These are phyloP conservation scores for Phytophthora crassamura DNA, from an alignment of 352 stramenopile species.

Conservation along the genomic window DNA sequence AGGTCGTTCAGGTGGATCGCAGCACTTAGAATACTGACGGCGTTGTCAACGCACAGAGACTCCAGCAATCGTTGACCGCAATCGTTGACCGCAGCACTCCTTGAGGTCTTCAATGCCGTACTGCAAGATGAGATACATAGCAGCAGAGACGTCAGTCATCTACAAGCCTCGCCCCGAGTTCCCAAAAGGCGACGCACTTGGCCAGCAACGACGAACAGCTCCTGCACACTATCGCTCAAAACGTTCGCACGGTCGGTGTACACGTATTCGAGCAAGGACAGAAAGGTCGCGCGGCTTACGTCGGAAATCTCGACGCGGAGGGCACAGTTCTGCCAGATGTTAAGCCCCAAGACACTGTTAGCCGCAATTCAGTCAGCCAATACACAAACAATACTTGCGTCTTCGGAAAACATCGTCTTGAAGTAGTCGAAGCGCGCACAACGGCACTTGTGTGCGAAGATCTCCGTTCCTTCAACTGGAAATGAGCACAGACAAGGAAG, in stretches of 20 bases:
- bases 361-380: not conserved
- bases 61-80: constrained; percentile 94
- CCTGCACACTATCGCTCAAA: constrained; percentile 86
- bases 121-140: constrained; percentile 22
- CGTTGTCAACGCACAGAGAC: constrained; percentile 95
- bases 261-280: constrained; percentile 93
- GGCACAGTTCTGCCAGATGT: constrained; percentile 78
- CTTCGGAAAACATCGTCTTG: constrained; percentile 70
- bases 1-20: constrained; percentile 93
- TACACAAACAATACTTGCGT: constrained; percentile 32
- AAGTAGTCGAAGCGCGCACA: constrained; percentile 94
- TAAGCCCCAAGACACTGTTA: constrained; percentile 57
- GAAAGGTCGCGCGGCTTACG: constrained; percentile 89
- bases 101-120: constrained; percentile 83
- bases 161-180: not conserved
- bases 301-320: constrained; percentile 88
- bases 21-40: constrained; percentile 93
- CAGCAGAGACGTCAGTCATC: not conserved
- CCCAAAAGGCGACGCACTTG: constrained; percentile 34
- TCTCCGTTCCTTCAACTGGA: constrained; percentile 71
- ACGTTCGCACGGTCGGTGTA: constrained; percentile 94
- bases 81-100: constrained; percentile 93
- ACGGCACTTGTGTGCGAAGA: constrained; percentile 90
- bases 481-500: not conserved
- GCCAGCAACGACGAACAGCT: constrained; percentile 92